Conservation (phyloP, 495 filamentous ascomycete genomes). For the Lindgomyces ingoldianus region DNA sequence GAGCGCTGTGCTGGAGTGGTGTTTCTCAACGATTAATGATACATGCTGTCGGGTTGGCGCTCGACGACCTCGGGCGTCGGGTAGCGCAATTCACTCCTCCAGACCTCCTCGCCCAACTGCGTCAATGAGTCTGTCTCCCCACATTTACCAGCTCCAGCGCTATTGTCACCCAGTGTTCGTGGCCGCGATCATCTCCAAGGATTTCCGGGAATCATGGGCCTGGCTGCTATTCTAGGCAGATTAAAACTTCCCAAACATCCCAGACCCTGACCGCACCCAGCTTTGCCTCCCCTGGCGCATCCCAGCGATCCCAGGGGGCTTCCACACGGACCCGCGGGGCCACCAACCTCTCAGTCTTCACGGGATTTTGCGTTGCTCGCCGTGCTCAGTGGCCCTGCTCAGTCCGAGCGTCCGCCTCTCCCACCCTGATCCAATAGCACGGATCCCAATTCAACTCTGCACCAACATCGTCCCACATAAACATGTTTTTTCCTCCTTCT, state of each 20-base stretch:
- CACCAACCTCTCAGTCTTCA: constrained; percentile 12
- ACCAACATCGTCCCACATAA: constrained; percentile 4
- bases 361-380: constrained; percentile 10
- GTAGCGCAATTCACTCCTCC: background rate
- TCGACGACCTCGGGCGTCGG: background rate
- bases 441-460: constrained; percentile 9
- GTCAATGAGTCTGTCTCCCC: no score
- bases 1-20: no score
- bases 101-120: background rate
- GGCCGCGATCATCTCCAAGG: background rate
- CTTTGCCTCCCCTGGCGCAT: background rate
- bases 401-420: constrained; percentile 18
- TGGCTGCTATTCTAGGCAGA: constrained; percentile 22
- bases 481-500: constrained; percentile 17
- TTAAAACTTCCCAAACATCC: background rate
- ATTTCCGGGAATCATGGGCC: background rate
- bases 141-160: no score
- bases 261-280: background rate
- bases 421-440: constrained; percentile 29
- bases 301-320: constrained; percentile 23
- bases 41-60: background rate
- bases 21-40: background rate
- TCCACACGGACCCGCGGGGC: constrained; percentile 4
- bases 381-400: background rate
- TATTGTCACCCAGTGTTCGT: no score